Evolutionary conservation across 169 alveolate species (phyloP), one percentile per base, ranked within the genome.

Genomic region (Fabrea salina): DNA sequence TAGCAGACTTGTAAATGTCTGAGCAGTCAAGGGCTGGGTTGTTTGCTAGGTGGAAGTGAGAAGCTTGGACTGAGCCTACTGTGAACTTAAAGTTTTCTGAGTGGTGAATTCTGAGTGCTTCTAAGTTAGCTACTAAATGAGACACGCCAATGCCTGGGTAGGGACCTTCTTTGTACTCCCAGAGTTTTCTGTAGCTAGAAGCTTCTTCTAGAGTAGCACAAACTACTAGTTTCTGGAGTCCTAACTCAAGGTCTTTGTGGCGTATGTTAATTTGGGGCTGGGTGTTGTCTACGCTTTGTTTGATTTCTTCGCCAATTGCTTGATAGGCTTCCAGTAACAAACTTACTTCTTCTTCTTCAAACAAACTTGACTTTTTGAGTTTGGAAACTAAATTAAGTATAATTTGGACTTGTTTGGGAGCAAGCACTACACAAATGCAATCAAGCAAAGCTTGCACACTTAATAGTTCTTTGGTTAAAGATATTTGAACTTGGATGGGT

Each of bases 241-340:
- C 6, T 0, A 64, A 8, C n/a, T 35, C 41, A 0, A 64, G 3
- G 4, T 5, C n/a, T 64, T 64, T 64, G 11, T 64, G 37, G 7
- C 54, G 56, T 16, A n/a, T 47, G 56, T 2, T 11, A 0, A 11
- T 64, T 32, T 11, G 4, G 3, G 49, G 57, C n/a, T n/a, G n/a
- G n/a, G n/a, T n/a, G n/a, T n/a, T n/a, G n/a, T n/a, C n/a, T 19
- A 30, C 32, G 44, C 13, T 6, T 35, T 39, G 39, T 37, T 64
- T 32, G 50, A 64, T 64, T 22, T 64, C 75, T 37, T 64, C 75
- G 4, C 51, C 75, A 4, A 37, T 39, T 0, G 49, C 75, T 40
- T 64, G 54, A 40, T 4, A 40, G 0, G 56, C 54, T 64, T 64
- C 57, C 0, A 13, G 27, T 1, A 64, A 8, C 4, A 64, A 4